Conservation (phyloP, 2,329 filamentous ascomycete genomes). For the Spiromastix sp. region DNA sequence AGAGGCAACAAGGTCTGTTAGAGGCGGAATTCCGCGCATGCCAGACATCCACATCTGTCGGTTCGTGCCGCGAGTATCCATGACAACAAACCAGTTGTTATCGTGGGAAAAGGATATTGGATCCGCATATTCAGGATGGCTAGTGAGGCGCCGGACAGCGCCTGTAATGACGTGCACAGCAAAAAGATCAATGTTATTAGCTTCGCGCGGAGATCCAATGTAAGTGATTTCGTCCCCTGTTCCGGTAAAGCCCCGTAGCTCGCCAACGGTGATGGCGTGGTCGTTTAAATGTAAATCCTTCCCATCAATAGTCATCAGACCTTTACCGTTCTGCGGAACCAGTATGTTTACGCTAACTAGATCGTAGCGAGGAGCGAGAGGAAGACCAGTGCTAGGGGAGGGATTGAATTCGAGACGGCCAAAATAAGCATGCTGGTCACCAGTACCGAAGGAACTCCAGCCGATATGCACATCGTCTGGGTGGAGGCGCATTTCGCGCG, state of each 20-base stretch:
- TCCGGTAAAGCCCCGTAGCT: conserved; percentile 37
- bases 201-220: conserved; percentile 31
- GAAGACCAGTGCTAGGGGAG: too few species aligned
- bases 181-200: conserved; percentile 37
- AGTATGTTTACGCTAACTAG: conserved; percentile 30
- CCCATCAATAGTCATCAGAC: conserved; percentile 17
- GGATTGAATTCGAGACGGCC: conserved; percentile 33
- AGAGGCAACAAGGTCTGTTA: conserved; percentile 28
- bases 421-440: conserved; percentile 24
- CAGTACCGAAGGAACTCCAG: conserved; percentile 29
- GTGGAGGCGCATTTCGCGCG: conserved; percentile 37
- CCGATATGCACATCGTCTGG: conserved; percentile 36
- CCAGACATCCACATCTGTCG: conserved; percentile 33
- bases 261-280: conserved; percentile 29
- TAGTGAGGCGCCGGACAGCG: conserved; percentile 31
- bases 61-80: conserved; percentile 35
- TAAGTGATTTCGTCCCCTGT: conserved; percentile 33
- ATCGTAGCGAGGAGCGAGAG: too few species aligned
- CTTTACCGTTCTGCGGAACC: conserved; percentile 13
- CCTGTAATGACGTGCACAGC: conserved; percentile 33
- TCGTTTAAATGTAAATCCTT: conserved; percentile 20
- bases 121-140: conserved; percentile 36
- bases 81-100: conserved; percentile 32
- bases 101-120: conserved; percentile 35
- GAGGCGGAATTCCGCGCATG: conserved; percentile 34